Evolutionary conservation across 495 filamentous ascomycete species (phyloP).

Genomic region (Aspergillus carlsbadensis): DNA sequence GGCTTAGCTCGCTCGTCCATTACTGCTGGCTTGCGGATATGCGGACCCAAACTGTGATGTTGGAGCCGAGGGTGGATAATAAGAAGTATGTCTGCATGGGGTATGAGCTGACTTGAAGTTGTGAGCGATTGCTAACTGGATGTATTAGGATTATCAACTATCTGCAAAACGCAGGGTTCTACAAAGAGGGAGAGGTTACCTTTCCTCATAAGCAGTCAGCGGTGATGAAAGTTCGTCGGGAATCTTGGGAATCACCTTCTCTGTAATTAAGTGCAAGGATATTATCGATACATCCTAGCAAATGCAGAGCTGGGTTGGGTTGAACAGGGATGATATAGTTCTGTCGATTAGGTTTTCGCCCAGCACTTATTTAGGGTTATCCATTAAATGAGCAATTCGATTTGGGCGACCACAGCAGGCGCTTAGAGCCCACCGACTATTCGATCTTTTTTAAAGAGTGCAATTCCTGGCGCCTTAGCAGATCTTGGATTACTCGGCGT

Average conservation of each 20-base stretch:
- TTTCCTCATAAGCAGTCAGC: conserved; percentile 94
- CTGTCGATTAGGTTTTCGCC: too few relatives aligned
- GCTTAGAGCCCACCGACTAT: too few relatives aligned
- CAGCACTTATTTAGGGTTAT: too few relatives aligned
- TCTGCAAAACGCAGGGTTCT: conserved; percentile 72
- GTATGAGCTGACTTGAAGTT: not conserved
- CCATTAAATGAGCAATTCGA: too few relatives aligned
- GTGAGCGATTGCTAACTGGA: not conserved
- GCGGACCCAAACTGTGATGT: conserved; percentile 74
- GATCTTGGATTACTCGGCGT: too few relatives aligned
- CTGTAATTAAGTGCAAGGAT: conserved; percentile 44
- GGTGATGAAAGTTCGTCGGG: conserved; percentile 77
- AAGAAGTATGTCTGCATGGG: conserved; percentile 63
- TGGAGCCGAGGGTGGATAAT: conserved; percentile 95
- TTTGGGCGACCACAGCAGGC: too few relatives aligned
- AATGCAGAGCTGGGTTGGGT: too few relatives aligned
- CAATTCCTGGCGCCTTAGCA: too few relatives aligned
- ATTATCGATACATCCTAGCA: not conserved
- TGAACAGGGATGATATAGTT: too few relatives aligned
- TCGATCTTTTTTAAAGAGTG: too few relatives aligned
- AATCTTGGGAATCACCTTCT: conserved; percentile 79
- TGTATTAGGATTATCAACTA: conserved; percentile 71
- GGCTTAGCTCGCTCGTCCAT: conserved; percentile 85
- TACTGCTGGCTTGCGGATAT: conserved; percentile 77
- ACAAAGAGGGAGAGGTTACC: conserved; percentile 81